Conservation (phyloP, 148 eudicot genomes). For the Chenopodium berlandieri region DNA sequence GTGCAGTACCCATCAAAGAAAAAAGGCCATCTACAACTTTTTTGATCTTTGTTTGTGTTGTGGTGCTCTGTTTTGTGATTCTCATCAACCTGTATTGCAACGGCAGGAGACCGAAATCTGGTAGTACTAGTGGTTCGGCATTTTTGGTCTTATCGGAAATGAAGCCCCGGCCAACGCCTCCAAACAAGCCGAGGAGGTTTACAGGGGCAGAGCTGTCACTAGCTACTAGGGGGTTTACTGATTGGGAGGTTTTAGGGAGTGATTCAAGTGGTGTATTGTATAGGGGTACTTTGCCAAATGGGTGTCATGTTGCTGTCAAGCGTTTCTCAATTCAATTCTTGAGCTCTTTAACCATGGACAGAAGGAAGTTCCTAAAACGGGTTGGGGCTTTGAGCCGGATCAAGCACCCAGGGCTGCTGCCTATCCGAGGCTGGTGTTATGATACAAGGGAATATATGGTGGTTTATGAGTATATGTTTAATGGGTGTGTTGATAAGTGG, state of each 20-base stretch:
- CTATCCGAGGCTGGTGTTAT: conserved; percentile 76
- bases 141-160: conserved; percentile 32
- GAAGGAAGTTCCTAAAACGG: conserved; percentile 43
- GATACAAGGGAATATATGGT: conserved; percentile 48
- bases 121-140: neutral
- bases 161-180: conserved; percentile 54
- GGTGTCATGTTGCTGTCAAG: conserved; percentile 63
- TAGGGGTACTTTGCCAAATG: conserved; percentile 51
- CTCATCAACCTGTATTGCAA: conserved; percentile 43
- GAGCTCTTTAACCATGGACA: conserved; percentile 39
- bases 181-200: conserved; percentile 63
- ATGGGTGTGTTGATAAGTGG: conserved; percentile 78
- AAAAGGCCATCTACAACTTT: conserved; percentile 41
- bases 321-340: conserved; percentile 46
- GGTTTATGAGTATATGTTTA: conserved; percentile 67
- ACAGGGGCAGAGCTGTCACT: conserved; percentile 44
- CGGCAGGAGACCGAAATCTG: conserved; percentile 32
- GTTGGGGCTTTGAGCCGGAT: conserved; percentile 46
- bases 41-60: conserved; percentile 54
- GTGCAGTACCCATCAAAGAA: conserved; percentile 13
- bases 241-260: conserved; percentile 51
- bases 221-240: conserved; percentile 60
- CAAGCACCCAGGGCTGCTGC: conserved; percentile 64
- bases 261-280: conserved; percentile 53
- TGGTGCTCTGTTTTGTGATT: conserved; percentile 37